phyloP scores from a whole-genome alignment of 208 protist species.

The Naegleria fowleri region DNA sequence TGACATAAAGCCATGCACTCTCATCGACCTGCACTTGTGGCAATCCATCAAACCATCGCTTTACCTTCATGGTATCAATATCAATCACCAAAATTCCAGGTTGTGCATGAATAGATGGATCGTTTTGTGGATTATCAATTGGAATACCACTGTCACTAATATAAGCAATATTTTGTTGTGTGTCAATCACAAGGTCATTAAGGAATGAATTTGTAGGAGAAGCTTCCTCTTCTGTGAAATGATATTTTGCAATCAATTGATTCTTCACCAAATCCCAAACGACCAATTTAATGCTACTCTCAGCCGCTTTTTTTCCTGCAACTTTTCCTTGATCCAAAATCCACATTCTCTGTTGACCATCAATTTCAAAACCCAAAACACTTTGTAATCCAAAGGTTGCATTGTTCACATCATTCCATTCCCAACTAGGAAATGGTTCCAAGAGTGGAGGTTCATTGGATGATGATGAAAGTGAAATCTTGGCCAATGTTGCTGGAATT shows the following conservation, averaged over 20 bases:
- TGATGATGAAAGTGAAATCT: not conserved
- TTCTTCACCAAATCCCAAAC: slow-evolving; percentile 22
- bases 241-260: not conserved
- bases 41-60: not conserved
- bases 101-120: not conserved
- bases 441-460: not conserved
- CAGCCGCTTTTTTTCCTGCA: not conserved
- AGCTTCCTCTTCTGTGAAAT: slow-evolving; percentile 5
- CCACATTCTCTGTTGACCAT: slow-evolving; percentile 24
- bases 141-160: slow-evolving; percentile 30
- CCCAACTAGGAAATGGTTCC: slow-evolving; percentile 31
- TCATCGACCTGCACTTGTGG: not conserved
- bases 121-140: not conserved
- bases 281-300: not conserved
- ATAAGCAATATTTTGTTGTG: slow-evolving; percentile 19
- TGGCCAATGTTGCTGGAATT: slow-evolving; percentile 14
- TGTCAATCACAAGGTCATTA: slow-evolving; percentile 30
- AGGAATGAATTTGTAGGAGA: not conserved
- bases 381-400: not conserved
- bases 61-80: not conserved
- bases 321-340: slow-evolving; percentile 31
- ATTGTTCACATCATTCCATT: slow-evolving; percentile 19
- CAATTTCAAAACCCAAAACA: slow-evolving; percentile 38
- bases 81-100: slow-evolving; percentile 12
- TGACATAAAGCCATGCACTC: not conserved